Conservation (phyloP, 148 eudicot species). For the Amaranthus cruentus region DNA sequence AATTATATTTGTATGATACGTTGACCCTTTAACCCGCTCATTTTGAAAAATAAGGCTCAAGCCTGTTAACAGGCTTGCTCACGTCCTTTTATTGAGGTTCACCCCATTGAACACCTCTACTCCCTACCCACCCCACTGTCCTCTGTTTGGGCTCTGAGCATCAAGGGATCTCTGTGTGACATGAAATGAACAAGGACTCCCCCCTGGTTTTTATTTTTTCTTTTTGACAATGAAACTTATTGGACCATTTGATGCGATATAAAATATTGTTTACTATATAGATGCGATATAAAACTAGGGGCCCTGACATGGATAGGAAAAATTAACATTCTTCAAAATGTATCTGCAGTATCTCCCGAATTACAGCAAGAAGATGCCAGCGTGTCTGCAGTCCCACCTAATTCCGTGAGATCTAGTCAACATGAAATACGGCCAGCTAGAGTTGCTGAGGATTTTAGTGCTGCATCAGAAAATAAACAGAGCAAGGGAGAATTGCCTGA, state of each 20-base stretch:
- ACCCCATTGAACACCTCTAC: too few relatives aligned
- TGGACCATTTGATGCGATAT: not conserved
- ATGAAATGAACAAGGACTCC: not conserved
- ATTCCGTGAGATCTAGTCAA: slow-evolving; percentile 26
- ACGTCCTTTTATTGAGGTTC: too few relatives aligned
- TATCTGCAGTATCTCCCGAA: slow-evolving; percentile 30
- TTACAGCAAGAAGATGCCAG: slow-evolving; percentile 21
- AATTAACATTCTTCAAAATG: not conserved
- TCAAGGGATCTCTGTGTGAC: not conserved
- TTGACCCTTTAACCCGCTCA: not conserved
- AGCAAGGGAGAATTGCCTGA: slow-evolving; percentile 65
- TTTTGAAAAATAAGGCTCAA: not conserved
- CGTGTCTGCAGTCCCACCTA: slow-evolving; percentile 26
- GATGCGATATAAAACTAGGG: too few relatives aligned
- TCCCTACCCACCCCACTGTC: not conserved
- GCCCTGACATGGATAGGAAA: too few relatives aligned
- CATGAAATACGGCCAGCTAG: slow-evolving; percentile 28
- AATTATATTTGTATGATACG: not conserved
- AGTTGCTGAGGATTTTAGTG: slow-evolving; percentile 21
- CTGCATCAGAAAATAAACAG: slow-evolving; percentile 40
- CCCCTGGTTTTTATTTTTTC: not conserved
- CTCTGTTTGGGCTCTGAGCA: not conserved
- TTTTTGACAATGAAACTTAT: not conserved
- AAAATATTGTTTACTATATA: too few relatives aligned
- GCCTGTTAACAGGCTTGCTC: too few relatives aligned